Base-by-base conservation (phyloP, 148 eudicot species). In the Rhododendron kiyosumense region DNA sequence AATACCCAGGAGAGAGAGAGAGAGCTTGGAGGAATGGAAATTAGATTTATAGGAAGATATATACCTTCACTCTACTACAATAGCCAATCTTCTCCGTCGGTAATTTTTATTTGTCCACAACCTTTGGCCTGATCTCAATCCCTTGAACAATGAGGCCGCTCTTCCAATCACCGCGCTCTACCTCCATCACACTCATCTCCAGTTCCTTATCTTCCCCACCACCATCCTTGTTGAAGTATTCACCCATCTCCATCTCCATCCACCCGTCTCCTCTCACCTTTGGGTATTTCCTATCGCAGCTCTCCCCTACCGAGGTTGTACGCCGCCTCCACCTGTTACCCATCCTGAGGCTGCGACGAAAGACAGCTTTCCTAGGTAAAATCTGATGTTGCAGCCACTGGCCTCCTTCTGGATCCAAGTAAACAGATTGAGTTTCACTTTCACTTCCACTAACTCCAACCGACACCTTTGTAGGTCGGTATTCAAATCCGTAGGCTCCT, bases 71-170 rank as follows among this genome's bases (percentile, higher is more conserved):
- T 0, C 2, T 45, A 0, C 46, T 7, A 0, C 46, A 36, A 75
- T 20, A 46, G 10, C 57, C 26, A 22, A 26, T 26, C 11, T 78
- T 78, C 57, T n/a, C 57, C 2, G 12, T 14, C 0, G 7, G 20
- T 71, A 38, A 3, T 38, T 20, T 9, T 30, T 51, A 48, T 32
- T 81, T 54, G 63, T 63, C 43, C 75, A 30, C 20, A 71, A 1
- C 51, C 86, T 89, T 90, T 0, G 98, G 94, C 86, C 98, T 89
- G 46, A 94, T 85, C 86, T 95, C 96, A 54, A 95, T 88, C 30
- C 98, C 98, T 87, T 94, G 90, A 74, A 95, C 86, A 84, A 91
- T 26, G 32, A 95, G 87, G 2, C 98, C 98, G 28, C 89, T 85
- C 88, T 93, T 95, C 93, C 95, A 89, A 30, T 89, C 51, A 17